Percentiles rank a stretch among this genome's conserved stretches.
phyloP scores from a whole-genome alignment of 2,329 filamentous ascomycete species.

The Arthroderma uncinatum region DNA sequence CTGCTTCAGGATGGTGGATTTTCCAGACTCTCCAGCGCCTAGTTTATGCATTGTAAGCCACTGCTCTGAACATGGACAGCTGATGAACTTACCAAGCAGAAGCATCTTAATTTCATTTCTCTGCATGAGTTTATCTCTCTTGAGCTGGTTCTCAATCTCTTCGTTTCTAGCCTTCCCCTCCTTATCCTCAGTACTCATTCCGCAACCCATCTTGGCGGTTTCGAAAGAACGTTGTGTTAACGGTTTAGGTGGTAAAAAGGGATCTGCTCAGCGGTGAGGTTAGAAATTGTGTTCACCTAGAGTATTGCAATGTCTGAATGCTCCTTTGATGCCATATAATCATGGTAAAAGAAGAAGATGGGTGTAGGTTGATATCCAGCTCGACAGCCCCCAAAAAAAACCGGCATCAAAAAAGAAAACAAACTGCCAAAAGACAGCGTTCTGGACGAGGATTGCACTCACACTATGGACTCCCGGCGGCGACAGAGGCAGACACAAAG shows the following conservation, averaged over 20 bases:
- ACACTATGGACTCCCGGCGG: not conserved
- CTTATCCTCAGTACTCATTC: constrained; percentile 99
- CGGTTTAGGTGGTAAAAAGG: not conserved
- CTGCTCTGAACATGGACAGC: not conserved
- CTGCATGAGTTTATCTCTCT: constrained; percentile 97
- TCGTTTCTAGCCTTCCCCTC: constrained; percentile 99
- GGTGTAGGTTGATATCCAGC: too few species aligned
- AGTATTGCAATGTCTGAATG: not conserved
- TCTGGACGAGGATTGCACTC: not conserved
- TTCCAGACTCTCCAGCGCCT: constrained; percentile 97
- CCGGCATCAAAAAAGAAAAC: not conserved
- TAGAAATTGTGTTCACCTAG: not conserved
- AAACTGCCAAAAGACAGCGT: not conserved
- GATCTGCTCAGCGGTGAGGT: not conserved
- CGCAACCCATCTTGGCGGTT: constrained; percentile 84
- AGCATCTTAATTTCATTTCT: constrained; percentile 99
- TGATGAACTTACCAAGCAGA: constrained; percentile 64
- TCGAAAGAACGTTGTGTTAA: not conserved
- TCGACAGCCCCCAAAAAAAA: not conserved
- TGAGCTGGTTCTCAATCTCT: constrained; percentile 99
- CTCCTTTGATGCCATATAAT: not conserved
- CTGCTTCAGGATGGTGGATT: constrained; percentile 89
- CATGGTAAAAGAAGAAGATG: not conserved
- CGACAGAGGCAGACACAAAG: not conserved
- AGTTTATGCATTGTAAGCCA: constrained; percentile 10